Evolutionary conservation across 441 rosid species (phyloP).

Genomic region (Mallotus repandus): DNA sequence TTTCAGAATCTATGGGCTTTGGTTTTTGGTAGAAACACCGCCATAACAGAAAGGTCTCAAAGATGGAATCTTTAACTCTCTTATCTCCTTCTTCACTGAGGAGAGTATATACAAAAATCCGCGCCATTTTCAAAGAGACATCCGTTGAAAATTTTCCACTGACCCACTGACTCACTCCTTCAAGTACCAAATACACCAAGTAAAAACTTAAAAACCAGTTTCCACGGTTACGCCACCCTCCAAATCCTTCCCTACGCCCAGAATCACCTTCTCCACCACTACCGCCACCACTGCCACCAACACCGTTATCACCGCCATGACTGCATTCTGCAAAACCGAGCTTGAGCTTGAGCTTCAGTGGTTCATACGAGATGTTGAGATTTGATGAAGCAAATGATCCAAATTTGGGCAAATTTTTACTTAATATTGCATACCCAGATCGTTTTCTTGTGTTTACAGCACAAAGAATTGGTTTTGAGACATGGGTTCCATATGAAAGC

Average conservation of each 20-base stretch:
- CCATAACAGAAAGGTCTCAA: too few relatives aligned
- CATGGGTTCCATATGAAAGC: constrained; percentile 19
- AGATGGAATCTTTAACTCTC: too few relatives aligned
- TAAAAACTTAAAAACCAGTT: too few relatives aligned
- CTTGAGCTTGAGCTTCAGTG: constrained; percentile 26
- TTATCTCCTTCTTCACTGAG: too few relatives aligned
- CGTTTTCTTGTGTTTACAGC: constrained; percentile 33
- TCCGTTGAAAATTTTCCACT: too few relatives aligned
- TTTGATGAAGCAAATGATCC: constrained; percentile 34
- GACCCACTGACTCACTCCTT: too few relatives aligned
- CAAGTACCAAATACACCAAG: too few relatives aligned
- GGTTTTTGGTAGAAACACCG: too few relatives aligned
- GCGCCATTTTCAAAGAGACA: too few relatives aligned
- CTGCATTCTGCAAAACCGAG: constrained; percentile 30
- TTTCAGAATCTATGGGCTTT: too few relatives aligned
- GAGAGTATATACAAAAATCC: too few relatives aligned
- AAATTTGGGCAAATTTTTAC: constrained; percentile 28
- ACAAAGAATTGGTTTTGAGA: constrained; percentile 29
- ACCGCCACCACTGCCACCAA: neutral
- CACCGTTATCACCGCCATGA: constrained; percentile 4
- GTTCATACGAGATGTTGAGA: constrained; percentile 41
- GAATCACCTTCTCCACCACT: constrained; percentile 6
- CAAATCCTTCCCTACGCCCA: constrained; percentile 32
- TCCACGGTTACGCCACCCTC: constrained; percentile 26
- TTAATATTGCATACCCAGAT: constrained; percentile 30